Evolutionary conservation across 139 green algal genomes (phyloP), one percentile per base, ranked within the genome.

Genomic region (Nannochloris sp.): DNA sequence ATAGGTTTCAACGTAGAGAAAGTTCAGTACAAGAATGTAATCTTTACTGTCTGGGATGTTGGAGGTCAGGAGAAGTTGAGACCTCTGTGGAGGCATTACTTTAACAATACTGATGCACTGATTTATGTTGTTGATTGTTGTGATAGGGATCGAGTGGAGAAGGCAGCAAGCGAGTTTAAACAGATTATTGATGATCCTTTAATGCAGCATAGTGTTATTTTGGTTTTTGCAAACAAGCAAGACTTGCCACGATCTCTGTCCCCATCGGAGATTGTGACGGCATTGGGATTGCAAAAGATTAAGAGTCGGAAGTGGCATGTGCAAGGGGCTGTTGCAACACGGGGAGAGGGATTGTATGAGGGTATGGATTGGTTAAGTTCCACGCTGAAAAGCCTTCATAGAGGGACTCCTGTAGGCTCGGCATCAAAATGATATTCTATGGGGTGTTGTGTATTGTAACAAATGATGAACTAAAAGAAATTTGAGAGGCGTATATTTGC

Each of bases 191-290:
- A 87, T 17, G 91, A 97, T 67, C 89, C 91, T 13, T 68, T 96
- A 16, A 97, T 97, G 91, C 67, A 80, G 29, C 89, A 94, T 79
- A 85, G 73, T 46, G 87, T 87, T n/a, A 84, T 99, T 60, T 83
- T 99, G 30, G 87, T 99, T 4, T 98, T 97, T 77, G 94, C 94
- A 30, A 99, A 98, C 81, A 99, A 98, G 77, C 92, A 98, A 73
- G 92, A 91, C 62, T 50, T 84, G 76, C 70, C 68, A 28, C 69
- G 73, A 2, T 72, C 73, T 26, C 57, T 91, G 26, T 83, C 75
- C 2, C 84, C 93, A 4, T 76, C 86, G 25, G 86, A 97, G 67
- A 84, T 96, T 13, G 91, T 81, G 48, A 78, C 95, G 62, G 84
- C 78, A 4, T 66, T 99, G 28, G 89, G 86, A 2, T 46, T 99